Evolutionary conservation across 768 basidiomycete species (phyloP).

Genomic region (Termitomyces sp.): DNA sequence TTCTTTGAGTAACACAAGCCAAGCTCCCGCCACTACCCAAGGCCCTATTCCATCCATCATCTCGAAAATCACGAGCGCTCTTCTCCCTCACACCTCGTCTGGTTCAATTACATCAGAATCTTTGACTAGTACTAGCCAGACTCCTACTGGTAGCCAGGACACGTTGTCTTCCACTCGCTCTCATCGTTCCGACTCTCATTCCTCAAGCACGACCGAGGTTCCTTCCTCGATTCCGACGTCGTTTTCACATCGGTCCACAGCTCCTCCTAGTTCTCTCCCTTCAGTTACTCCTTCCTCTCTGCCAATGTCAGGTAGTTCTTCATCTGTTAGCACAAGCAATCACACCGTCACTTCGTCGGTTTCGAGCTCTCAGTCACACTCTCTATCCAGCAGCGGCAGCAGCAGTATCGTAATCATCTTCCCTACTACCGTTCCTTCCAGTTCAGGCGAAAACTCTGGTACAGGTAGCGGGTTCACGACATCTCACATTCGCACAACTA

Average conservation of each 20-base stretch:
- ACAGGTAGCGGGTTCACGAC: neutral
- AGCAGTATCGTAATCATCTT: constrained; percentile 15
- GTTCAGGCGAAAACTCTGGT: neutral
- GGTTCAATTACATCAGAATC: neutral
- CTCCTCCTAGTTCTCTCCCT: neutral
- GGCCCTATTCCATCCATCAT: neutral
- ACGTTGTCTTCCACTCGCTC: neutral
- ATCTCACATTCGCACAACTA: neutral
- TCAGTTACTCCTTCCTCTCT: neutral
- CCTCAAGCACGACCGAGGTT: neutral
- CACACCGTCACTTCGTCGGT: neutral
- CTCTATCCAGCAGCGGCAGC: neutral
- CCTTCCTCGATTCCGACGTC: neutral
- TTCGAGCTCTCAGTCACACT: neutral
- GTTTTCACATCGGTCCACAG: neutral
- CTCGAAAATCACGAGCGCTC: neutral
- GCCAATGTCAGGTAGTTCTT: neutral
- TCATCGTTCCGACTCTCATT: neutral
- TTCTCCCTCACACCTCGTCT: neutral
- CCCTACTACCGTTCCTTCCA: constrained; percentile 6
- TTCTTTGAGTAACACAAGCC: neutral
- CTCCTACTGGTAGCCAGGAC: neutral
- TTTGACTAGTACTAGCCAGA: neutral
- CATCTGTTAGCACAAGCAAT: neutral
- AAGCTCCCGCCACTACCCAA: too few relatives aligned